Percentiles rank a stretch among this genome's conserved stretches.
Evolutionary conservation across 306 rosid genomes (phyloP).

Genomic region (Lathyrus tuberosus): DNA sequence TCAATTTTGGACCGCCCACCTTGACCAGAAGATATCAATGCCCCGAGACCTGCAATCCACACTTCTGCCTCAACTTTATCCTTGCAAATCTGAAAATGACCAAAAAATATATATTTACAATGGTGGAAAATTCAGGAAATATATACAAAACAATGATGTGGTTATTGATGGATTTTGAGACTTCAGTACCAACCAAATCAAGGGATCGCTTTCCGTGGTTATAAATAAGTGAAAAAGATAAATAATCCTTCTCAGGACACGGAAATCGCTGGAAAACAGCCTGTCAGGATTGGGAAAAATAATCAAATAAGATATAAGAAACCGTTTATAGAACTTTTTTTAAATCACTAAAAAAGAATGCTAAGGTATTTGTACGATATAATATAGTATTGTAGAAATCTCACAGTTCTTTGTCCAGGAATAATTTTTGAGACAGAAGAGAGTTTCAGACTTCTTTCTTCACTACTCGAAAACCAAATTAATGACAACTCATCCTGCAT

Average conservation of each 20-base stretch:
- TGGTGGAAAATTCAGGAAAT: constrained; percentile 19
- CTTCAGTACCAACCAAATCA: constrained; percentile 78
- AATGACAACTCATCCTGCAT: constrained; percentile 85
- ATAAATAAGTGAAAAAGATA: constrained; percentile 92
- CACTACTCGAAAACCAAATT: constrained; percentile 89
- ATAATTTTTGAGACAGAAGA: constrained; percentile 80
- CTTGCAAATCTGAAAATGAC: constrained; percentile 78
- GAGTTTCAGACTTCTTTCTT: constrained; percentile 84
- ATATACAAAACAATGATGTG: constrained; percentile 3
- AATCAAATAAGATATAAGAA: constrained; percentile 30
- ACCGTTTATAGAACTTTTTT: constrained; percentile 25
- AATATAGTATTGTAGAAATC: constrained; percentile 46
- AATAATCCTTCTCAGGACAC: constrained; percentile 85
- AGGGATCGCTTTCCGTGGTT: constrained; percentile 96
- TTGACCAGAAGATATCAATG: constrained; percentile 72
- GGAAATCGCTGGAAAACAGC: constrained; percentile 91
- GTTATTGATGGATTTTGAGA: constrained; percentile 27
- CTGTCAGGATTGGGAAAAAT: constrained; percentile 48
- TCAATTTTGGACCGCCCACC: constrained; percentile 98
- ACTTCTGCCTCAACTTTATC: constrained; percentile 93
- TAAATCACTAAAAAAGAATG: constrained; percentile 11
- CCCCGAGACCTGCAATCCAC: constrained; percentile 92
- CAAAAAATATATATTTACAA: constrained; percentile 22
- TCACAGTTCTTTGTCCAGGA: constrained; percentile 99
- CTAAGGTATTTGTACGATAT: constrained; percentile 25